Percentiles rank a stretch among this genome's conserved stretches.
Conservation (phyloP, 2,329 filamentous ascomycete genomes). For the Amauroascus niger region DNA sequence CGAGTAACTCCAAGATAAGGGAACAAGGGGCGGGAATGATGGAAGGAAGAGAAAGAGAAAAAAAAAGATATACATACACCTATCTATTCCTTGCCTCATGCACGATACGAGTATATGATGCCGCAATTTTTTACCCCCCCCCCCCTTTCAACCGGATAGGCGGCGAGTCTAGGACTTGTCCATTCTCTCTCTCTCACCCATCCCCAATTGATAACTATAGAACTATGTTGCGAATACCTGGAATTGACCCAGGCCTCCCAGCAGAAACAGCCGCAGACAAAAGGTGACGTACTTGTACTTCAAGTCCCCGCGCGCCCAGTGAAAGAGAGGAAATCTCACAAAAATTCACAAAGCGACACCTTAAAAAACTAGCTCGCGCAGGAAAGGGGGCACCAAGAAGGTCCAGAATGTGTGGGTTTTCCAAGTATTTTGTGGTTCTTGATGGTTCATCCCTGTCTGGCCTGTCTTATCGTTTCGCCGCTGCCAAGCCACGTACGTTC, state of each 20-base stretch:
- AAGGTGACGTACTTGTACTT: too few relatives aligned
- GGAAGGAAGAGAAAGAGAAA: background rate
- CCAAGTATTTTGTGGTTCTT: slow-evolving; percentile 1
- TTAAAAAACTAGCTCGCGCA: background rate
- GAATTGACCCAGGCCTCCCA: too few relatives aligned
- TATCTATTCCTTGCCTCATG: background rate
- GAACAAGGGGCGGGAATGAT: background rate
- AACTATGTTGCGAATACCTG: background rate
- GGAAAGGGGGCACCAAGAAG: background rate
- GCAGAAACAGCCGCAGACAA: too few relatives aligned
- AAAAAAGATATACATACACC: background rate
- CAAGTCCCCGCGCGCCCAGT: too few relatives aligned
- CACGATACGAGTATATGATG: background rate
- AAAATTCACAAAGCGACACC: too few relatives aligned
- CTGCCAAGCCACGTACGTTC: slow-evolving; percentile 4
- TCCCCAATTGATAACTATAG: too few relatives aligned
- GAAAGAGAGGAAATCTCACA: too few relatives aligned
- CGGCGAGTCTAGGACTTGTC: too few relatives aligned
- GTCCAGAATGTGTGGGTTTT: slow-evolving; percentile 3
- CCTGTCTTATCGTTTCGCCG: background rate
- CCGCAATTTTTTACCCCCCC: too few relatives aligned
- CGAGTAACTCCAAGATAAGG: background rate
- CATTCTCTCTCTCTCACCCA: too few relatives aligned
- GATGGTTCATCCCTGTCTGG: background rate
- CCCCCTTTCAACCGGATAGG: too few relatives aligned